Conservation (phyloP, 352 stramenopile genomes). For the Pythium sp. region DNA sequence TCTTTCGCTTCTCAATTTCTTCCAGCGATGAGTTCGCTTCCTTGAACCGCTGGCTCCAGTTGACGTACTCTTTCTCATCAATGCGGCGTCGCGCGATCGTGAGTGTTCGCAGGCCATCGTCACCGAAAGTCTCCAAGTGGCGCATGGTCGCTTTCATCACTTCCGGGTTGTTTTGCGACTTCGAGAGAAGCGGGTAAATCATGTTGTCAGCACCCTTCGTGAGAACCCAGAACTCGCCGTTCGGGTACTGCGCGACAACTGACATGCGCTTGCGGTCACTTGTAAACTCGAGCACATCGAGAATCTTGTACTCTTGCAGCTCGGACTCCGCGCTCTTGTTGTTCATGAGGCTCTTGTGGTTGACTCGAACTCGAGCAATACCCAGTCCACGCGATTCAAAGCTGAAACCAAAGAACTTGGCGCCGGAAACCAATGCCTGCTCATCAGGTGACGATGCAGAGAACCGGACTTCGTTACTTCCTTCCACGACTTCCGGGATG, state of each 20-base stretch:
- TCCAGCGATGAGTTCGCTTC: slow-evolving; percentile 63
- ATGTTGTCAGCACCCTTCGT: slow-evolving; percentile 93
- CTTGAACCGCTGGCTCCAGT: slow-evolving; percentile 69
- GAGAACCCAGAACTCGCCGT: slow-evolving; percentile 65
- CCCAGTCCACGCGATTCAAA: slow-evolving; percentile 70
- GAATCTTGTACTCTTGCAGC: slow-evolving; percentile 73
- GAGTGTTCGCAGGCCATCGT: slow-evolving; percentile 84
- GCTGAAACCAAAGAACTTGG: slow-evolving; percentile 74
- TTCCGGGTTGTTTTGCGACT: slow-evolving; percentile 52
- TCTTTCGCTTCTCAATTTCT: slow-evolving; percentile 81
- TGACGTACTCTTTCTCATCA: slow-evolving; percentile 47
- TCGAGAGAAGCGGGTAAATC: slow-evolving; percentile 81
- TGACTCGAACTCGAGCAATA: slow-evolving; percentile 57
- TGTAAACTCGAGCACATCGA: slow-evolving; percentile 97
- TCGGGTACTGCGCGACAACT: slow-evolving; percentile 66
- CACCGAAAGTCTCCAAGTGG: slow-evolving; percentile 77
- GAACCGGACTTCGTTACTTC: slow-evolving; percentile 50
- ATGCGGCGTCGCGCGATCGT: slow-evolving; percentile 69
- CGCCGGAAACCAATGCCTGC: slow-evolving; percentile 86
- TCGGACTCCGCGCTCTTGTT: slow-evolving; percentile 34
- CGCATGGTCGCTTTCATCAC: slow-evolving; percentile 53
- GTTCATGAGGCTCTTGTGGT: slow-evolving; percentile 37
- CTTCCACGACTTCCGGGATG: slow-evolving; percentile 59
- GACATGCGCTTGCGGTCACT: slow-evolving; percentile 85
- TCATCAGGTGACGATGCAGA: slow-evolving; percentile 86